Evolutionary conservation across 2,329 filamentous ascomycete genomes (phyloP), one percentile per base, ranked within the genome.

Genomic region (Colletotrichum agaves): DNA sequence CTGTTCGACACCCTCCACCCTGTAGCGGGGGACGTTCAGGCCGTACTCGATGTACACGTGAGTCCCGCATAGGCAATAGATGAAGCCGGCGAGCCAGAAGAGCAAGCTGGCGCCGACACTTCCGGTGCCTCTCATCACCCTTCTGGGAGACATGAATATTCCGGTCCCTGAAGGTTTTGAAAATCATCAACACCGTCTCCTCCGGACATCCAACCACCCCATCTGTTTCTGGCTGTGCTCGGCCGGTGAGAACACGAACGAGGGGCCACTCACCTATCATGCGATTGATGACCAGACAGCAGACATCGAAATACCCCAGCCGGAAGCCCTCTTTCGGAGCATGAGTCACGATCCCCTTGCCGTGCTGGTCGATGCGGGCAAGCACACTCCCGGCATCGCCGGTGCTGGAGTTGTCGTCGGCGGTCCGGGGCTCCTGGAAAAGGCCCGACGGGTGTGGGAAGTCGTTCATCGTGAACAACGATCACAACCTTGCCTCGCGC

Each of bases 21-120:
- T 73, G 58, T 80, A 80, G 19, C 81, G 77, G 11, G 83, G 83
- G 31, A 84, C 77, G 33, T 81, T 82, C 17, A 85, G 76, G 2
- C 83, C 82, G 53, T 83, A 82, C 67, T 85, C 83, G 12, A 84
- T 75, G 61, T 79, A 80, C 8, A 80, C 78, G 31, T 80, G 78
- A 11, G 75, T 71, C 1, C 80, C 75, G 11, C 76, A 70, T 56
- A 79, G 70, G 62, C 79, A 76, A 63, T 82, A 81, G 17, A 82
- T 66, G 37, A 76, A 75, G 8, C 79, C 80, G 4, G 75, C 75
- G 13, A 79, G 65, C 81, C 81, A 83, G 27, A 83, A 73, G 10
- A 83, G 75, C 10, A 83, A 72, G 4, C 79, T 73, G 12, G 75
- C 72, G 3, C 76, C 78, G 0, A 76, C 74, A 37, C 75, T 79